Evolutionary conservation across 2,329 filamentous ascomycete species (phyloP).

Genomic region (Pseudonectria foliicola): DNA sequence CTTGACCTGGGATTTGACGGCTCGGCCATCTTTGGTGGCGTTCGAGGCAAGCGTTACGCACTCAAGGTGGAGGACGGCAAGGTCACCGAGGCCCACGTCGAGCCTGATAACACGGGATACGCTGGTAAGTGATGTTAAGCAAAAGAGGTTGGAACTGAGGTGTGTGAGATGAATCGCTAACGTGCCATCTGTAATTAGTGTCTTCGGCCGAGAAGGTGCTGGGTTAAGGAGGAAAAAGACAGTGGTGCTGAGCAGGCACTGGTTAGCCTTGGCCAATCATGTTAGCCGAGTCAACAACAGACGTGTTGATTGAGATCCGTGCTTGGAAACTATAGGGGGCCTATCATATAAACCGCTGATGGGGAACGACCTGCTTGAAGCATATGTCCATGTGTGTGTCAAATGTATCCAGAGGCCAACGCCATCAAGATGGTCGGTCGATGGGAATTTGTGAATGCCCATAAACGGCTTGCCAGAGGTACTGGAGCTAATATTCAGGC

Average conservation of each 20-base stretch:
- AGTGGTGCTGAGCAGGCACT: neutral
- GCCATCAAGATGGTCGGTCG: too few relatives aligned
- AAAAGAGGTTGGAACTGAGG: too few relatives aligned
- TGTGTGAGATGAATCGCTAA: neutral
- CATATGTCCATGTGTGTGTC: too few relatives aligned
- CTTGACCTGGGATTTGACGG: constrained; percentile 75
- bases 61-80: constrained; percentile 78
- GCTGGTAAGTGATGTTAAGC: constrained; percentile 48
- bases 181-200: constrained; percentile 27
- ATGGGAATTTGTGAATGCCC: too few relatives aligned
- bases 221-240: constrained; percentile 10
- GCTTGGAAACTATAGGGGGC: too few relatives aligned
- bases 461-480: too few relatives aligned
- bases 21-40: constrained; percentile 69
- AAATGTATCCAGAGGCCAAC: too few relatives aligned
- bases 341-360: too few relatives aligned
- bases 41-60: constrained; percentile 82
- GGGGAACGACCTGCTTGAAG: too few relatives aligned
- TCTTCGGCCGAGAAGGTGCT: constrained; percentile 47
- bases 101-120: constrained; percentile 82
- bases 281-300: too few relatives aligned
- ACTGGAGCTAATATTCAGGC: too few relatives aligned
- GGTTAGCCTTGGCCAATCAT: neutral
- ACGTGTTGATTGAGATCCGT: too few relatives aligned
- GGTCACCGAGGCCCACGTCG: constrained; percentile 72